Evolutionary conservation across 2,329 filamentous ascomycete genomes (phyloP).

Genomic region (Pyrenochaeta sp.): DNA sequence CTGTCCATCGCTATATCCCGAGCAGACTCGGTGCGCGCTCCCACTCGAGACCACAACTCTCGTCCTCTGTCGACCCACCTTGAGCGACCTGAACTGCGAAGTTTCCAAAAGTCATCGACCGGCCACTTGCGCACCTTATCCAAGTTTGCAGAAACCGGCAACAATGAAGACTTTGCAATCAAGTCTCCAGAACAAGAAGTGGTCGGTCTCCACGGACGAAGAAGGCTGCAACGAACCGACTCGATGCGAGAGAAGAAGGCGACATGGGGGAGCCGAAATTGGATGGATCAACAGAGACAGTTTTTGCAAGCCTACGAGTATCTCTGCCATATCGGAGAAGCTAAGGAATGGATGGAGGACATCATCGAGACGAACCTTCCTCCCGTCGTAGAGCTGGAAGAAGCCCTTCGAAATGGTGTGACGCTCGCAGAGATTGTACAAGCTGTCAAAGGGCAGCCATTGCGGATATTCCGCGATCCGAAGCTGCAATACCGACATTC

Average conservation of each 20-base stretch:
- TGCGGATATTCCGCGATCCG: conserved; percentile 84
- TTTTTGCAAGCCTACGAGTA: conserved; percentile 98
- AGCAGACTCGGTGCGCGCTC: conserved; percentile 48
- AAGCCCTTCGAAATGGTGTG: conserved; percentile 90
- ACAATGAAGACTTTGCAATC: conserved; percentile 82
- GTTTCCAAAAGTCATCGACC: conserved; percentile 86
- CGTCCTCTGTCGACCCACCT: conserved; percentile 45
- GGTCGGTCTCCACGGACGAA: conserved; percentile 82
- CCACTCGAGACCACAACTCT: conserved; percentile 43
- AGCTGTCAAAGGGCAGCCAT: conserved; percentile 76
- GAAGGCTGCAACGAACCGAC: conserved; percentile 77
- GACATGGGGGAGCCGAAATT: conserved; percentile 82
- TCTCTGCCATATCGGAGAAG: conserved; percentile 97
- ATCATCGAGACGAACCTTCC: conserved; percentile 86
- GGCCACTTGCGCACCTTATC: conserved; percentile 88
- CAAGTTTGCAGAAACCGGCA: conserved; percentile 77
- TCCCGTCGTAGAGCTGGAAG: conserved; percentile 91
- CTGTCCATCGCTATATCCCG: conserved; percentile 52
- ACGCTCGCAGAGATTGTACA: conserved; percentile 95
- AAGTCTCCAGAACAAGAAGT: conserved; percentile 84
- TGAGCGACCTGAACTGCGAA: conserved; percentile 71
- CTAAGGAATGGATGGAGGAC: conserved; percentile 98
- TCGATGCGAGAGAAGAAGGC: conserved; percentile 63
- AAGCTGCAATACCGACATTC: conserved; percentile 94
- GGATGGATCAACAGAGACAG: conserved; percentile 99